Base-by-base conservation (phyloP, 1,139 yeast species). In the Taphrina pruni region DNA sequence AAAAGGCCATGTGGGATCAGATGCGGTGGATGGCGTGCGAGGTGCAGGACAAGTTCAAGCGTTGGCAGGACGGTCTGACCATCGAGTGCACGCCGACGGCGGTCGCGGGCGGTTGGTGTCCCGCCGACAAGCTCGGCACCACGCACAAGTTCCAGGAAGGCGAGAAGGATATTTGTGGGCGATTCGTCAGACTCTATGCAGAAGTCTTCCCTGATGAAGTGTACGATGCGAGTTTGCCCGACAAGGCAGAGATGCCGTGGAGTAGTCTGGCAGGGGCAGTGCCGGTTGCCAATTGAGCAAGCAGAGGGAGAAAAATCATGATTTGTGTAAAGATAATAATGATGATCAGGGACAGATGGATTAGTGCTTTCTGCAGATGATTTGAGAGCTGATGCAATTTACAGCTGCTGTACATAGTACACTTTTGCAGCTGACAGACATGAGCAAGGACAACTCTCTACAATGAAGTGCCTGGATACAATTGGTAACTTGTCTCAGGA, bases 11-110 rank as follows among this genome's bases (percentile, higher is more conserved):
- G 9, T 61, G 66, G 66, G 66, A 61, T 12, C 66, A 61, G 43
- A 61, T 61, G 66, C 32, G 43, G 17, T 61, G 66, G 66, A 20
- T 52, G 36, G 66, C 66, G 17, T 61, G 66, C 39, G 36, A 35
- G 12, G 56, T 46, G 36, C 48, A 38, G 39, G 45, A 26, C 20
- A 39, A 45, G 12, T 26, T 61, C 26, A 21, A 17, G n/a, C 66
- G 66, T n/a, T 61, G 66, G 66, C 12, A 35, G 11, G 66, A 50
- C 1, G 66, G 66, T 12, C 35, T 39, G 32, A 11, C 32, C 3
- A 20, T 55, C 12, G 26, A 36, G 12, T 55, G 60, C 35, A 38
- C 43, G 8, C 45, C 32, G 17, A 55, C 20, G 45, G 60, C 60
- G 11, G 20, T 21, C 8, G 43, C 43, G 7, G 43, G 45, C 32